Evolutionary conservation across 768 basidiomycete species (phyloP).

Genomic region (Pleurotus platypus): DNA sequence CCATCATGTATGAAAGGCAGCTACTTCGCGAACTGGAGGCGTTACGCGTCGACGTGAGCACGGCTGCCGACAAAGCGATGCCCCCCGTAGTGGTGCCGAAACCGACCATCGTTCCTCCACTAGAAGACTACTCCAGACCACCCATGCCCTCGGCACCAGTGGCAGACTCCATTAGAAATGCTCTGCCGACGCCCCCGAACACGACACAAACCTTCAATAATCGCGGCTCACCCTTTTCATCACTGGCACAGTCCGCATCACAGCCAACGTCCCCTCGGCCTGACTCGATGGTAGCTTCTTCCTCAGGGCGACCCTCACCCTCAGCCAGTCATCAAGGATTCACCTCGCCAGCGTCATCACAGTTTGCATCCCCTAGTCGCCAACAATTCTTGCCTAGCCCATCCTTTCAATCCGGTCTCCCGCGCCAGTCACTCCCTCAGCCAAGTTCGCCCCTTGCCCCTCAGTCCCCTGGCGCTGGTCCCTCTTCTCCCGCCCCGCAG

Average conservation of each 20-base stretch:
- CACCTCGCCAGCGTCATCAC: conserved; percentile 1
- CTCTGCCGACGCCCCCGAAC: neutral
- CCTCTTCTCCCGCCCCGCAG: conserved; percentile 41
- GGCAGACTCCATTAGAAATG: neutral
- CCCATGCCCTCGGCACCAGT: conserved; percentile 11
- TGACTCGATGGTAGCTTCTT: conserved; percentile 10
- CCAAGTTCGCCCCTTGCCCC: conserved; percentile 28
- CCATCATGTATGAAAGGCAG: conserved; percentile 89
- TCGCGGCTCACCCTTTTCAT: neutral
- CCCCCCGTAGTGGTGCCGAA: conserved; percentile 47
- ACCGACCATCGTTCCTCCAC: conserved; percentile 56
- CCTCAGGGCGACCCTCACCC: conserved; percentile 8
- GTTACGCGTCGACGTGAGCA: conserved; percentile 70
- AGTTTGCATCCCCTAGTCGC: conserved; percentile 1
- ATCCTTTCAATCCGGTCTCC: conserved; percentile 12
- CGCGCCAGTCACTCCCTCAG: conserved; percentile 20
- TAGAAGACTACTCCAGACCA: conserved; percentile 55
- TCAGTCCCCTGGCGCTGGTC: conserved; percentile 53
- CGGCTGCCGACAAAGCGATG: conserved; percentile 56
- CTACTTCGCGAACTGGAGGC: conserved; percentile 85
- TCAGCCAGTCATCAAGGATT: neutral
- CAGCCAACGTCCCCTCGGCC: conserved; percentile 3
- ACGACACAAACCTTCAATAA: conserved; percentile 9
- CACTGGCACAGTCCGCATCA: neutral
- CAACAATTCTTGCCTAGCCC: conserved; percentile 6